These are phyloP conservation scores for Ogataea wickerhamii DNA, from an alignment of 805 yeast species.

Conservation along the genomic window DNA sequence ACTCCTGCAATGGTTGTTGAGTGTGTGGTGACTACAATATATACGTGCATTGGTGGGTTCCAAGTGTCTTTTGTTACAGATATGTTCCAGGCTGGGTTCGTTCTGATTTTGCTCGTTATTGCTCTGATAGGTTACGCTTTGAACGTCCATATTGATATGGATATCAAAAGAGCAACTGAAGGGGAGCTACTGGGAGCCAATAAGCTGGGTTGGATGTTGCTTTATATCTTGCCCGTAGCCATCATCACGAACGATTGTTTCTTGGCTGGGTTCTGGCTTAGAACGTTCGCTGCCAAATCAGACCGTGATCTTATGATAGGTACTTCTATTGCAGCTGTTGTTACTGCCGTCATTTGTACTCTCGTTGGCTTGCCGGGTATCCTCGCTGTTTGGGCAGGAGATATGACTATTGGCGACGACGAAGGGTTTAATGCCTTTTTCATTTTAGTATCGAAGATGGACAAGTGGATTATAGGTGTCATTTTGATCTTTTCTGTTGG, in stretches of 20 bases:
- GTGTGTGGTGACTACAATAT: conserved; percentile 81
- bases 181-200: conserved; percentile 62
- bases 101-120: conserved; percentile 60
- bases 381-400: conserved; percentile 88
- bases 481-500: conserved; percentile 69
- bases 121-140: conserved; percentile 78
- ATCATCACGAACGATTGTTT: conserved; percentile 88
- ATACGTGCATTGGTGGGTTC: conserved; percentile 88
- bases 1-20: conserved; percentile 80
- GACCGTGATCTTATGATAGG: conserved; percentile 75
- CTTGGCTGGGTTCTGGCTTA: conserved; percentile 88
- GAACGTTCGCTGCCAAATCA: conserved; percentile 85
- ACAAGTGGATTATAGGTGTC: conserved; percentile 83
- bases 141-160: conserved; percentile 58
- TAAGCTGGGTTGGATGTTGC: conserved; percentile 82
- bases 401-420: conserved; percentile 47
- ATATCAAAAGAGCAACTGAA: conserved; percentile 57
- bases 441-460: conserved; percentile 65
- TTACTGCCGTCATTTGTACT: conserved; percentile 59
- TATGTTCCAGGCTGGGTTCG: conserved; percentile 75
- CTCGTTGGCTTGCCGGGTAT: conserved; percentile 82
- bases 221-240: conserved; percentile 81
- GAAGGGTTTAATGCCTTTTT: conserved; percentile 70
- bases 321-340: conserved; percentile 67
- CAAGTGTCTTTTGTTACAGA: conserved; percentile 85